Base-by-base conservation (phyloP, 495 filamentous ascomycete species). In the Niebla homalea region DNA sequence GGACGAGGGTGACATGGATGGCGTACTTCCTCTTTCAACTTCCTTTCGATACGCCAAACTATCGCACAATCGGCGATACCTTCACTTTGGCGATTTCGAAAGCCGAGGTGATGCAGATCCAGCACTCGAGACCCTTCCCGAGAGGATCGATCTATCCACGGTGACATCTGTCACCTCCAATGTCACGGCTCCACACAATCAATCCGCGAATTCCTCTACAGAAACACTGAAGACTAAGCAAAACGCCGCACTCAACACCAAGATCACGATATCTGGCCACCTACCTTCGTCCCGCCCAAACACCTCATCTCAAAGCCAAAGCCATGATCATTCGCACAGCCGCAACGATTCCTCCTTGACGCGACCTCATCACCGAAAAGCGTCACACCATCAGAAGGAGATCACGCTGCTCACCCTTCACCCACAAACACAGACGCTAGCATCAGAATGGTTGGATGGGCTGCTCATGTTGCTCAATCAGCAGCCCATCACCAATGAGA, bases 371-470 rank as follows among this genome's bases (percentile, higher is more conserved):
- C 65, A 10, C 62, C 64, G 8, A 46, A 59, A 47, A 71, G 67
- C 59, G 64, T 58, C 54, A 37, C 62, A 36, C 59, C 70, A 55
- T 16, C 64, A 67, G 14, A 71, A 72, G 52, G 83, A 86, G 57
- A 61, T 66, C 18, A 72, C 83, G 0, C 75, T 97, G 7, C 71
- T 99, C 42, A 84, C 78, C 7, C 74, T 99, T n/a, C 78, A 86
- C 52, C 89, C 93, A 4, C 70, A 80, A 41, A 83, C 81, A 25
- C 85, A 92, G 57, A 85, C 78, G 52, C 62, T 89, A 20, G 93
- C 92, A 11, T 89, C 89, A 2, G 93, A 99, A 65, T 99, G 92
- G 92, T 69, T 97, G 0, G 93, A 99, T 62, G 93, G 93, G 1
- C 67, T 99, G 44, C 77, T 96, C 21, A 94, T 99, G 89, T 68